phyloP scores from a whole-genome alignment of 768 basidiomycete genomes.

The Cyathus striatus region DNA sequence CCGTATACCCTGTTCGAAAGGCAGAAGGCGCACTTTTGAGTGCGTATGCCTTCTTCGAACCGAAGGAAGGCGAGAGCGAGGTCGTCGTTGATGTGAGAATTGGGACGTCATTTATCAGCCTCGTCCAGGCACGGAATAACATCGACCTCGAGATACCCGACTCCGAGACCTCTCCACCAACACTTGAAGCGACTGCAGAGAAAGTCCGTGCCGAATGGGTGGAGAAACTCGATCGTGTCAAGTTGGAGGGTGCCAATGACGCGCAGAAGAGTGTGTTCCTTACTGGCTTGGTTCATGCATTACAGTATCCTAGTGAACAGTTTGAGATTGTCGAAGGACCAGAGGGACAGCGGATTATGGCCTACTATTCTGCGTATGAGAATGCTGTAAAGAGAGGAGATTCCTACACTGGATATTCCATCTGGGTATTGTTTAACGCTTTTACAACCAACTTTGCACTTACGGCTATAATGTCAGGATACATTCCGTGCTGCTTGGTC shows the following conservation, averaged over 20 bases:
- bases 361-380: conserved; percentile 77
- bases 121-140: conserved; percentile 56
- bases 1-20: conserved; percentile 15
- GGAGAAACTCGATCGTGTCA: conserved; percentile 49
- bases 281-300: conserved; percentile 53
- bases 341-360: background rate
- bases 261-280: conserved; percentile 48
- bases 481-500: conserved; percentile 78
- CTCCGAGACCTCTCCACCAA: conserved; percentile 6
- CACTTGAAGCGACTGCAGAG: conserved; percentile 48
- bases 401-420: conserved; percentile 81
- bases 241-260: conserved; percentile 42
- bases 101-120: conserved; percentile 71
- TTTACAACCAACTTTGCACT: background rate
- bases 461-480: conserved; percentile 41
- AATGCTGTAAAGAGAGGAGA: conserved; percentile 54
- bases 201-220: conserved; percentile 48
- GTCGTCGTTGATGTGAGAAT: conserved; percentile 29
- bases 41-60: conserved; percentile 45
- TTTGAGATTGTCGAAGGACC: conserved; percentile 42
- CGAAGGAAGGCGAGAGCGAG: background rate
- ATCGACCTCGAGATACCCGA: conserved; percentile 32
- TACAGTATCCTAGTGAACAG: conserved; percentile 74
- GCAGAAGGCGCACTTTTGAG: conserved; percentile 41
- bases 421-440: conserved; percentile 48